Evolutionary conservation across 768 basidiomycete genomes (phyloP).

Genomic region (Russula lepida): DNA sequence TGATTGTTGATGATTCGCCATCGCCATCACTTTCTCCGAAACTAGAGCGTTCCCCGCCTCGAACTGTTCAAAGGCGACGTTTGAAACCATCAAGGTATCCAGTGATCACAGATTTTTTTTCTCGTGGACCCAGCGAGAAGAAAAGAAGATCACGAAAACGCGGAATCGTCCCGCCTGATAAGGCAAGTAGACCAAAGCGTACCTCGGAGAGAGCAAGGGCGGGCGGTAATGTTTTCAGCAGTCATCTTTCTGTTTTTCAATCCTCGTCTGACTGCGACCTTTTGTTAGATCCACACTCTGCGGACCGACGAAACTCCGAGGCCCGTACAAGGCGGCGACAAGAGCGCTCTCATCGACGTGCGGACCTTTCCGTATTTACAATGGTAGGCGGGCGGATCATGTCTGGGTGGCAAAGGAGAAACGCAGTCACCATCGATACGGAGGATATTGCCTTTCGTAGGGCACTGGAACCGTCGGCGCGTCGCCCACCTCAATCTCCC

Average conservation of each 20-base stretch:
- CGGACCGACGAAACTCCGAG: background rate
- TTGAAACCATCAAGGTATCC: background rate
- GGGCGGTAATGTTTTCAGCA: background rate
- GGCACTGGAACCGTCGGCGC: slow-evolving; percentile 3
- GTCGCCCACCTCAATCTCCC: background rate
- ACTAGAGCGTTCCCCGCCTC: background rate
- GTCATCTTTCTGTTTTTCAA: background rate
- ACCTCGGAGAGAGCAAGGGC: background rate
- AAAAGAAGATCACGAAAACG: slow-evolving; percentile 4
- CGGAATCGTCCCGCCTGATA: background rate
- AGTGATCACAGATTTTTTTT: slow-evolving; percentile 13
- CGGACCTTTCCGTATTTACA: slow-evolving; percentile 33
- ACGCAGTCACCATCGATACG: slow-evolving; percentile 35
- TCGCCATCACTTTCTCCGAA: background rate
- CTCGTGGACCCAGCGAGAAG: background rate
- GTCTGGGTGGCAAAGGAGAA: slow-evolving; percentile 29
- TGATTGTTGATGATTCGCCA: slow-evolving; percentile 7
- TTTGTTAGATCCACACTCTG: background rate
- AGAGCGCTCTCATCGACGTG: slow-evolving; percentile 24
- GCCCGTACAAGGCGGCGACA: background rate
- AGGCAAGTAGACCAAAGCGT: background rate
- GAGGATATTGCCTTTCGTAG: slow-evolving; percentile 32
- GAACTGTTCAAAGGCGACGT: background rate
- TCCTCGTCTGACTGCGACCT: background rate
- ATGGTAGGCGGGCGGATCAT: slow-evolving; percentile 33